phyloP scores from a whole-genome alignment of 78 protist species.

The Protostelium mycophagum region DNA sequence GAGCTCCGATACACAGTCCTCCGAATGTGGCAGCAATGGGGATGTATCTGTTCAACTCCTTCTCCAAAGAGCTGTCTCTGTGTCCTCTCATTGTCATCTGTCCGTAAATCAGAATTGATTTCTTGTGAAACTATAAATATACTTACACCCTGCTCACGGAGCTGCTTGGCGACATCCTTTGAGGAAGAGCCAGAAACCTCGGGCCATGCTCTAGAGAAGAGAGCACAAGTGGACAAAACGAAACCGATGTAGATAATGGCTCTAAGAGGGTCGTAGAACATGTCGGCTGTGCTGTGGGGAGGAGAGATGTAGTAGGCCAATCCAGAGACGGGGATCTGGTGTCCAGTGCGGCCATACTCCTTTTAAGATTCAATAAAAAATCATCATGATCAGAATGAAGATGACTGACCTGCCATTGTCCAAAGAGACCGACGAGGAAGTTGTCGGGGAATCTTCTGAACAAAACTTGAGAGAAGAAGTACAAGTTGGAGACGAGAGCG shows the following conservation, averaged over 20 bases:
- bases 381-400: neutral
- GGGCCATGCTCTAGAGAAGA: constrained; percentile 96
- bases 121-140: constrained; percentile 15
- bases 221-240: constrained; percentile 95
- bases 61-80: constrained; percentile 69
- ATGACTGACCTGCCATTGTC: constrained; percentile 84
- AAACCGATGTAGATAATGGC: constrained; percentile 92
- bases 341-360: constrained; percentile 27
- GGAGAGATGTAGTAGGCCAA: constrained; percentile 97
- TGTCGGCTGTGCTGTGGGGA: constrained; percentile 81
- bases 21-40: constrained; percentile 99
- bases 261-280: constrained; percentile 94
- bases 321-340: constrained; percentile 91
- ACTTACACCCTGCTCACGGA: constrained; percentile 86
- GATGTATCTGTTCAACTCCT: constrained; percentile 95
- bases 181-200: constrained; percentile 92
- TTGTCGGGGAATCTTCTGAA: constrained; percentile 87
- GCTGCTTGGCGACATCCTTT: constrained; percentile 94
- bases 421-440: constrained; percentile 87
- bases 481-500: constrained; percentile 95
- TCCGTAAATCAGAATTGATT: neutral
- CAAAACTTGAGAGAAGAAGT: constrained; percentile 96
- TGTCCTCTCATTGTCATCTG: constrained; percentile 43
- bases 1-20: constrained; percentile 99
- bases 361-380: neutral